A percentile compares a stretch with the other conserved stretches of the same genome.
Conservation (phyloP, 1,139 yeast species). For the Magnusiomyces fungicola region DNA sequence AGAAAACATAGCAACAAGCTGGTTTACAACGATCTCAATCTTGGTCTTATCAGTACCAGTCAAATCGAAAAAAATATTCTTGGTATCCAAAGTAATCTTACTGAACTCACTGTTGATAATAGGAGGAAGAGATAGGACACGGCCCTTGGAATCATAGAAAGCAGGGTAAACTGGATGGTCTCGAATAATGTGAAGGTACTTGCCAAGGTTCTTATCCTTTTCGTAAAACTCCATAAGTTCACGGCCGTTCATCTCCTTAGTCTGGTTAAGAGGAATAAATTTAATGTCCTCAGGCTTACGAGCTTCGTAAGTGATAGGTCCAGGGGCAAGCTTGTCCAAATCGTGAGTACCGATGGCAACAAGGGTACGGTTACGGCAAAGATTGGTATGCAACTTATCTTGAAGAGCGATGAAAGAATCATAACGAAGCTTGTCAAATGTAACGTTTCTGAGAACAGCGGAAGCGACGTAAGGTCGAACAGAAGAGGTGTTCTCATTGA, state of each 20-base stretch:
- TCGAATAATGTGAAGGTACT: constrained; percentile 78
- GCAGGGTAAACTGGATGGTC: constrained; percentile 90
- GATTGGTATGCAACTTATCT: constrained; percentile 90
- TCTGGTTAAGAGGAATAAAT: constrained; percentile 82
- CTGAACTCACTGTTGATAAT: constrained; percentile 90
- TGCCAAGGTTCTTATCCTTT: constrained; percentile 81
- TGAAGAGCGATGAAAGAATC: constrained; percentile 94
- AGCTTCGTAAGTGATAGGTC: constrained; percentile 88
- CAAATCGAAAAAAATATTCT: constrained; percentile 83
- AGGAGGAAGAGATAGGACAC: constrained; percentile 92
- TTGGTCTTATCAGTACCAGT: constrained; percentile 95
- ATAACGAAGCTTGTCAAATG: constrained; percentile 75
- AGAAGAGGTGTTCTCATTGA: constrained; percentile 62
- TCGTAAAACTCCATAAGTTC: constrained; percentile 86
- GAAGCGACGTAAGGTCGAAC: constrained; percentile 93
- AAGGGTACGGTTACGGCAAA: constrained; percentile 93
- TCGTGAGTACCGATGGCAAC: constrained; percentile 99
- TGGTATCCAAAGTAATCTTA: constrained; percentile 78
- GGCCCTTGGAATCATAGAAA: constrained; percentile 67
- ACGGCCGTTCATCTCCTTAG: constrained; percentile 64
- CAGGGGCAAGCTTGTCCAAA: constrained; percentile 60
- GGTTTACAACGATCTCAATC: constrained; percentile 84
- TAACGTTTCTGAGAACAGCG: constrained; percentile 79
- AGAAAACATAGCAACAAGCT: constrained; percentile 92
- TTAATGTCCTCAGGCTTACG: constrained; percentile 70